Evolutionary conservation across 495 filamentous ascomycete species (phyloP), one percentile per base, ranked within the genome.

Genomic region (Haplographium delicatum): DNA sequence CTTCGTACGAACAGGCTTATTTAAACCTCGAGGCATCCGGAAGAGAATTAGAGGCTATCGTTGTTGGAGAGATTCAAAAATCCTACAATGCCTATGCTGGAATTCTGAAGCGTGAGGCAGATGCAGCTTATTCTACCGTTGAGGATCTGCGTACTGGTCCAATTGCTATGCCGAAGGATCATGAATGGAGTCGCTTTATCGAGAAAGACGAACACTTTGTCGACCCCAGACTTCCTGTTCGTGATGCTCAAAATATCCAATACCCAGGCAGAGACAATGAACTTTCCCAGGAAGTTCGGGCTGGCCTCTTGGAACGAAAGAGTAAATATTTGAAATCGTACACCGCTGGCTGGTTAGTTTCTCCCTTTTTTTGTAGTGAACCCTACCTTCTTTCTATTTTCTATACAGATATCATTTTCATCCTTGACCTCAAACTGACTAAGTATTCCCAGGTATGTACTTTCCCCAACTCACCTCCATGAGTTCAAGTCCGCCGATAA

Each of bases 291-390:
- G 93, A 96, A 61, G 83, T 98, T 27, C 76, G 88, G 41, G 86
- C 87, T 5, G 93, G 93, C 1, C 83, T 95, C 70, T 73, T 98
- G 45, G 93, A 98, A 72, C 84, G 93, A 40, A 98, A 96, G 79
- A 94, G 87, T 76, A 98, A 97, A 63, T 98, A 97, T 65, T 72
- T 98, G 34, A 98, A 97, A 77, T 96, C 89, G 62, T 98, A 96
- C 65, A 91, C 91, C 2, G 86, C 91, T 20, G 93, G 93, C 67
- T 98, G 93, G 93, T 94, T 74, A 68, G 83, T 69, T 61, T 44
- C 42, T 48, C 44, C 48, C 47, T 41, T 50, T 39, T 51, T 41
- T 13, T 13, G 16, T 18, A 10, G 13, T 28, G n/a, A n/a, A n/a
- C n/a, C n/a, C n/a, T n/a, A n/a, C 20, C 15, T 10, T 11, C 33